These are phyloP conservation scores for Coleophoma eucalyptorum DNA, from an alignment of 2,329 filamentous ascomycete genomes.

Conservation along the genomic window DNA sequence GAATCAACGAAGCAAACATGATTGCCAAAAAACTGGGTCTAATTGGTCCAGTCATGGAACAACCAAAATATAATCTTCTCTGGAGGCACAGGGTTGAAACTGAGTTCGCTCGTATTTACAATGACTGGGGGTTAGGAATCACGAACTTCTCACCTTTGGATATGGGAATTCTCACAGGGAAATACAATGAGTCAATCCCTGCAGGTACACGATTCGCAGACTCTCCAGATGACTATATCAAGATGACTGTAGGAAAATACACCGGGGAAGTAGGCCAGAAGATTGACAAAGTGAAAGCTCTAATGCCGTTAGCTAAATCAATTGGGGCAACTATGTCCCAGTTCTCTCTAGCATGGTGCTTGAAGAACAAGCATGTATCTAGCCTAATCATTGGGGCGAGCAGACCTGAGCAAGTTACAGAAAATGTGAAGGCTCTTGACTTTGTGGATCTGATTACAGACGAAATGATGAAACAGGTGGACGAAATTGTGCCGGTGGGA, in stretches of 20 bases:
- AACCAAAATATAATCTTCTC: conserved; percentile 64
- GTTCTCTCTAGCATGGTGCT: conserved; percentile 58
- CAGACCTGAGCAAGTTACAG: conserved; percentile 53
- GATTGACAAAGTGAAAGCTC: conserved; percentile 55
- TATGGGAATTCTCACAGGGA: conserved; percentile 59
- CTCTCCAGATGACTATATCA: conserved; percentile 45
- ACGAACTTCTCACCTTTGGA: conserved; percentile 61
- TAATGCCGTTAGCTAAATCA: conserved; percentile 60
- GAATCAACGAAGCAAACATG: conserved; percentile 60
- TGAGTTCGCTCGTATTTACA: conserved; percentile 58
- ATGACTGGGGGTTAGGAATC: conserved; percentile 54
- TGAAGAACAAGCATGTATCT: conserved; percentile 58
- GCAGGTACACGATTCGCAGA: conserved; percentile 52
- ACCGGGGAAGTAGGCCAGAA: conserved; percentile 48
- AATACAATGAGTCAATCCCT: conserved; percentile 62
- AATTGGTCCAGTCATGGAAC: conserved; percentile 62
- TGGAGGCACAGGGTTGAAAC: conserved; percentile 57
- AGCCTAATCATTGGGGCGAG: conserved; percentile 59
- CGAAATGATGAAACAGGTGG: too few species aligned
- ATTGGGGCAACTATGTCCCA: conserved; percentile 49
- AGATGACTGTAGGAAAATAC: conserved; percentile 32
- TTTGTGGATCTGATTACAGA: too few species aligned
- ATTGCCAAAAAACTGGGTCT: conserved; percentile 56
- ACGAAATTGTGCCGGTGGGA: too few species aligned
- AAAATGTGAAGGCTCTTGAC: conserved; percentile 55